These are phyloP conservation scores for Combretum micranthum DNA, from an alignment of 345 rosid genomes.

Conservation along the genomic window DNA sequence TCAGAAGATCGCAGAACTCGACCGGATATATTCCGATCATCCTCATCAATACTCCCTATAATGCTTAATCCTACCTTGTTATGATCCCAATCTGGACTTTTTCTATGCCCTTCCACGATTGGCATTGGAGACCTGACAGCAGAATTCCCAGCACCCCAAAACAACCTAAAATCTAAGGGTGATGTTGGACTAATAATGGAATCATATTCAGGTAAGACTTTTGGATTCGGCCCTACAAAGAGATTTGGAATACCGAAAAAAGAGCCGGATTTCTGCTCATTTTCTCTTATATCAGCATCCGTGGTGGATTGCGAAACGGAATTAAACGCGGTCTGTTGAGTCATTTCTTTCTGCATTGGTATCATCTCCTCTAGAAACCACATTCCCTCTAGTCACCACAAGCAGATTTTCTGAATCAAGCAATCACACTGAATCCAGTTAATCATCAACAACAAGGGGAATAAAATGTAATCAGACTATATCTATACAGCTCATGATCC, in stretches of 20 bases:
- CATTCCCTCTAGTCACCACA: constrained; percentile 5
- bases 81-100: constrained; percentile 45
- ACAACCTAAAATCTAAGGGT: constrained; percentile 65
- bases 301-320: constrained; percentile 11
- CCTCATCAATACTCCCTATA: constrained; percentile 55
- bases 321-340: constrained; percentile 25
- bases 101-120: constrained; percentile 17
- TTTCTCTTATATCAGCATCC: constrained; percentile 17
- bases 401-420: background rate
- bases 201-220: constrained; percentile 59
- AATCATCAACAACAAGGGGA: too few relatives aligned
- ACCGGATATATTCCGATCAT: constrained; percentile 18
- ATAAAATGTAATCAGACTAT: too few relatives aligned
- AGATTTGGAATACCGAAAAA: constrained; percentile 54
- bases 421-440: background rate
- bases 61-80: constrained; percentile 82
- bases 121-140: constrained; percentile 30
- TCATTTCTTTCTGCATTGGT: constrained; percentile 14
- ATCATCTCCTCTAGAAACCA: background rate
- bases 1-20: constrained; percentile 25
- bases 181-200: constrained; percentile 88
- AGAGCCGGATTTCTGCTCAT: constrained; percentile 27
- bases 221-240: constrained; percentile 53
- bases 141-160: constrained; percentile 39
- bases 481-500: background rate